Conservation (phyloP, 768 basidiomycete species). For the Leccinum variicolor region DNA sequence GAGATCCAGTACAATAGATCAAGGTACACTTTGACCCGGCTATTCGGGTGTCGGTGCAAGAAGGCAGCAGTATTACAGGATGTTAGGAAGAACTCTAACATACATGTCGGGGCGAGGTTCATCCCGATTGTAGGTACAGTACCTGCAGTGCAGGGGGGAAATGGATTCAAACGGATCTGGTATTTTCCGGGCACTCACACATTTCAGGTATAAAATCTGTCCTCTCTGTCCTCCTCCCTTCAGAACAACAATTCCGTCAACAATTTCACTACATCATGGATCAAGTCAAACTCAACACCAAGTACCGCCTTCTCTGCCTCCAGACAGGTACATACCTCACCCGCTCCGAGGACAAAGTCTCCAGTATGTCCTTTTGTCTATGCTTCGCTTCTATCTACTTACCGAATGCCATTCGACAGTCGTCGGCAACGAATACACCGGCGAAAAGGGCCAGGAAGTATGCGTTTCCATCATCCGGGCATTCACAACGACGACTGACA, state of each 20-base stretch:
- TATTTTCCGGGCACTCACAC: background rate
- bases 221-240: background rate
- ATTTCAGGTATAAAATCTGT: background rate
- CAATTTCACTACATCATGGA: background rate
- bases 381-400: background rate
- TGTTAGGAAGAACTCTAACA: background rate
- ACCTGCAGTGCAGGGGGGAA: background rate
- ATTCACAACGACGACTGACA: background rate
- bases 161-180: slow-evolving; percentile 30
- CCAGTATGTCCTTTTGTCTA: background rate
- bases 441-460: background rate
- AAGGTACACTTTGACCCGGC: background rate
- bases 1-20: no score
- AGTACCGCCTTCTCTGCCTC: background rate
- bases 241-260: background rate
- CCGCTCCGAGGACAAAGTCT: background rate
- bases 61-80: background rate
- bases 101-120: background rate
- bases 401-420: background rate
- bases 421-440: background rate
- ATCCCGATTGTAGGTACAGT: background rate
- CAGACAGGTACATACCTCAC: background rate
- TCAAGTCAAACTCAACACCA: background rate
- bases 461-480: background rate
- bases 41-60: background rate